Conservation (phyloP, 1,139 yeast genomes). For the Blastobotrys petasosporus region DNA sequence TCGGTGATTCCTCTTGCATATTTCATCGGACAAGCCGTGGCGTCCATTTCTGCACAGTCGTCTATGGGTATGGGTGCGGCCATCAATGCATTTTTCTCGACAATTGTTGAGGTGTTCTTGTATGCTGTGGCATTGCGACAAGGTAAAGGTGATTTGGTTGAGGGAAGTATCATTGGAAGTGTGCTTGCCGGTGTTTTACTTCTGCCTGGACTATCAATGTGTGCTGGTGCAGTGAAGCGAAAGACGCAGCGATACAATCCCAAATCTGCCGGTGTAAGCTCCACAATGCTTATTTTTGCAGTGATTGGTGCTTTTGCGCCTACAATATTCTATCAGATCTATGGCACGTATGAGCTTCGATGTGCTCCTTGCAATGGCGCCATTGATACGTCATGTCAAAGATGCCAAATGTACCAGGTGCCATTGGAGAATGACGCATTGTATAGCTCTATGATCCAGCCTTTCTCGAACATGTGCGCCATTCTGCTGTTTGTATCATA, state of each 20-base stretch:
- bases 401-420: conserved; percentile 78
- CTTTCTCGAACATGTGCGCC: conserved; percentile 79
- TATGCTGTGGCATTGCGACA: conserved; percentile 88
- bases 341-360: conserved; percentile 76
- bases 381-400: conserved; percentile 43
- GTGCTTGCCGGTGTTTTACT: conserved; percentile 86
- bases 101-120: conserved; percentile 85
- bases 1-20: conserved; percentile 93
- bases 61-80: conserved; percentile 99
- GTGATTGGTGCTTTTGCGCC: conserved; percentile 92
- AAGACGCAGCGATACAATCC: conserved; percentile 96
- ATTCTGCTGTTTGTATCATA: conserved; percentile 75
- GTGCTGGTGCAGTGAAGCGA: conserved; percentile 87
- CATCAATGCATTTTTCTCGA: conserved; percentile 94
- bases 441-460: conserved; percentile 62
- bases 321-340: conserved; percentile 80
- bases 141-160: conserved; percentile 82
- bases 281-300: conserved; percentile 90
- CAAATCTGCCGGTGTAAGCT: conserved; percentile 92
- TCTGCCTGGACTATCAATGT: conserved; percentile 93
- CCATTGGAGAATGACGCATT: conserved; percentile 58
- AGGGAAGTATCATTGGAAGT: conserved; percentile 96
- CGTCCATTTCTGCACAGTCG: conserved; percentile 95
- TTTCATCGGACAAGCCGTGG: conserved; percentile 97
- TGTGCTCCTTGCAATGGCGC: conserved; percentile 48